Evolutionary conservation across 495 filamentous ascomycete genomes (phyloP).

Genomic region (Daldinia decipiens): DNA sequence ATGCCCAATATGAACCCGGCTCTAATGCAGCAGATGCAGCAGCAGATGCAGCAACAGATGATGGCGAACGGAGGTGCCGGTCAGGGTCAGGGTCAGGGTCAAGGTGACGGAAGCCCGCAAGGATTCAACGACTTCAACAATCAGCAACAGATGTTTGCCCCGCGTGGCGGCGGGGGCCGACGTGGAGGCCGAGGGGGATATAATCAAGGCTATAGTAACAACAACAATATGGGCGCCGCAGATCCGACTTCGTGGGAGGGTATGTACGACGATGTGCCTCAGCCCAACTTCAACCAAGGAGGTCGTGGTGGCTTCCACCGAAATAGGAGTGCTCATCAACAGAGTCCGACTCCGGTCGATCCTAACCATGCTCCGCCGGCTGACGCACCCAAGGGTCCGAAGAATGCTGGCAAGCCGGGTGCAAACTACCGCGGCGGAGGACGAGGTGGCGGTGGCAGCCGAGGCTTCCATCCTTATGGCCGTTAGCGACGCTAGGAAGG

Average conservation of each 20-base stretch:
- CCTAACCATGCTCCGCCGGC: conserved; percentile 77
- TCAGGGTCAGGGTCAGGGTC: conserved; percentile 49
- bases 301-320: conserved; percentile 62
- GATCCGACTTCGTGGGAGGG: conserved; percentile 91
- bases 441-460: conserved; percentile 75
- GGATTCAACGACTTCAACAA: conserved; percentile 72
- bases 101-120: conserved; percentile 46
- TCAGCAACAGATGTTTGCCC: conserved; percentile 89
- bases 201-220: conserved; percentile 45
- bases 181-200: conserved; percentile 49
- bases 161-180: conserved; percentile 61
- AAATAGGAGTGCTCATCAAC: conserved; percentile 40
- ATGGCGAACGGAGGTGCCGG: conserved; percentile 59
- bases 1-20: conserved; percentile 75
- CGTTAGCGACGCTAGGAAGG: conserved; percentile 31
- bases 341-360: conserved; percentile 54
- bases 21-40: conserved; percentile 90
- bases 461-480: conserved; percentile 85
- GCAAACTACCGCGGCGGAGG: conserved; percentile 96
- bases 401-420: conserved; percentile 93
- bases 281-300: conserved; percentile 75
- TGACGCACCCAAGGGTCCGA: conserved; percentile 94
- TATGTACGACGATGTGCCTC: conserved; percentile 99
- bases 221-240: conserved; percentile 43
- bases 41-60: conserved; percentile 78